Evolutionary conservation across 352 stramenopile species (phyloP).

Genomic region (Phytophthora pinifolia): DNA sequence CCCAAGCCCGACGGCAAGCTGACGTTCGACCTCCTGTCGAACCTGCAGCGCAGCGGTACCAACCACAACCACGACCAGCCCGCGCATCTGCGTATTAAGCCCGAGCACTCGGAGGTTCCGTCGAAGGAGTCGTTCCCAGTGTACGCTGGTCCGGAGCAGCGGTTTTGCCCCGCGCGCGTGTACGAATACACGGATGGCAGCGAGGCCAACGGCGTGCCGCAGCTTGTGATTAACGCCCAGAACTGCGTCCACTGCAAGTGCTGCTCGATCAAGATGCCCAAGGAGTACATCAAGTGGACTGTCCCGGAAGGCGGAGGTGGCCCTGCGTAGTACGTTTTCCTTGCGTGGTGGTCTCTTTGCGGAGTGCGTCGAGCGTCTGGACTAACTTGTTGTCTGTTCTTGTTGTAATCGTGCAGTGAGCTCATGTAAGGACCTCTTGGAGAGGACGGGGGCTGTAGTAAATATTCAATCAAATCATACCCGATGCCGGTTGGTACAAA

Average conservation of each 20-base stretch:
- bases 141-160: constrained; percentile 97
- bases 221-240: constrained; percentile 99
- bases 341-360: constrained; percentile 3
- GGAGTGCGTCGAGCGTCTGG: neutral
- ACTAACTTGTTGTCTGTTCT: constrained; percentile 34
- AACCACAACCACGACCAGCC: constrained; percentile 99
- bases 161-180: constrained; percentile 97
- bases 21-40: constrained; percentile 98
- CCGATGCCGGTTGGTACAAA: constrained; percentile 21
- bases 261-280: constrained; percentile 99
- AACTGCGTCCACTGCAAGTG: constrained; percentile 99
- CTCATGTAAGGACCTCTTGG: constrained; percentile 53
- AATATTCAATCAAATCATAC: constrained; percentile 38
- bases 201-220: constrained; percentile 78
- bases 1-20: constrained; percentile 96
- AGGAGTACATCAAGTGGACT: constrained; percentile 99
- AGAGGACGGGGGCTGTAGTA: constrained; percentile 31
- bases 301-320: constrained; percentile 98
- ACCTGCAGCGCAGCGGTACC: constrained; percentile 96
- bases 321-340: constrained; percentile 95
- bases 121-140: constrained; percentile 87
- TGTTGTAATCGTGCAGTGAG: constrained; percentile 44
- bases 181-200: constrained; percentile 98
- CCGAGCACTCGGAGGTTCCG: constrained; percentile 84
- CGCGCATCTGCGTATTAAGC: constrained; percentile 96